Base-by-base conservation (phyloP, 2,329 filamentous ascomycete species). In the Balansia obtecta region DNA sequence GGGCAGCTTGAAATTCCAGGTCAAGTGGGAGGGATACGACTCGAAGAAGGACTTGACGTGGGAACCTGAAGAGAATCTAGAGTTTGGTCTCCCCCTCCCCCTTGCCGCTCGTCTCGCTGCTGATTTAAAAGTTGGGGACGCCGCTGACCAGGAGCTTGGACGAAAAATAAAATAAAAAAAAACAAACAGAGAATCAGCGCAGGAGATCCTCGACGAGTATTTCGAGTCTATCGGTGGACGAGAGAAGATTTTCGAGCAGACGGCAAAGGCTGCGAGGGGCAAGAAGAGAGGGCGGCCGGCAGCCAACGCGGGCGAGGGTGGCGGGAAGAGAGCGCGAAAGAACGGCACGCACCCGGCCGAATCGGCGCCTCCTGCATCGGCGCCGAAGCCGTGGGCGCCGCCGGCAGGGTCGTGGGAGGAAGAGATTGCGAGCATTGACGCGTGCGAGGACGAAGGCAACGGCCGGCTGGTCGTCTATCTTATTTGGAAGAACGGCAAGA, bases 1-100 rank as follows among this genome's bases (percentile, higher is more conserved):
- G 69, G 77, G 76, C 18, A 62, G 64, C 4, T 59, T 82, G 0
- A 73, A 74, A 45, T 89, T 85, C 60, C 74, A 83, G 48, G 85
- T 93, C 37, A 89, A 91, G 60, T 93, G 87, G 87, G 79, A 86
- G 55, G 86, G 86, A 3, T 93, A 83, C 54, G 79, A 86, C 0
- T 77, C 82, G 54, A 80, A 82, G 54, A 64, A 70, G 0, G 87
- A 93, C 56, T 68, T 79, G 59, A 93, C 87, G 0, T 91, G 86
- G 86, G 87, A 93, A 62, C 82, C 85, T 0, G 82, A 87, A 58
- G 79, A 80, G 11, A 90, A 89, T 52, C 57, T 68, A 7, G 42
- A 55, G 65, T 67, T 67, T 27, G 27, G 27, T 27, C 27, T 27
- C 7, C 27, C 22, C 22, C 22, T 6, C 6, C 22, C 27, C 27